These are phyloP conservation scores for Malassezia sympodialis DNA, from an alignment of 1,284 basidiomycete genomes.

Conservation along the genomic window DNA sequence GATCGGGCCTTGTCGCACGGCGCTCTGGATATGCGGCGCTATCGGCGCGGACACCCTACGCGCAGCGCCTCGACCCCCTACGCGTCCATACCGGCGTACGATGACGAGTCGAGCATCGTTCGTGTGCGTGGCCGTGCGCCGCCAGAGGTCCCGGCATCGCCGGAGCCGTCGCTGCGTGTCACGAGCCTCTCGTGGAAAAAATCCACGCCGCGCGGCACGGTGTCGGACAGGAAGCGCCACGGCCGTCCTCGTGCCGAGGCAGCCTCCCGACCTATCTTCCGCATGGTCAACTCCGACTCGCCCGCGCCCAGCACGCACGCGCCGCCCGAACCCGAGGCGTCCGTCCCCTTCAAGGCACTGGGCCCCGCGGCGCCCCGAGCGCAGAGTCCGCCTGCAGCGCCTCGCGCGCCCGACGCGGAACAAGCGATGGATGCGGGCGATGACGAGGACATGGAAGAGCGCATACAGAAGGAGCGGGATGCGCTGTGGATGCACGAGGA, in stretches of 20 bases:
- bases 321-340: not conserved
- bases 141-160: not conserved
- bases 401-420: no score
- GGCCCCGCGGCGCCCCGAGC: not conserved
- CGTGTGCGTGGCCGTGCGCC: not conserved
- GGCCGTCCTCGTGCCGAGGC: not conserved
- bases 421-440: not conserved
- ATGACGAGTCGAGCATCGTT: not conserved
- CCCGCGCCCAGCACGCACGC: not conserved
- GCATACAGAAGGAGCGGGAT: not conserved
- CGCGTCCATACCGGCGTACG: not conserved
- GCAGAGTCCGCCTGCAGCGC: not conserved
- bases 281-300: not conserved
- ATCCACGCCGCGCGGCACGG: not conserved
- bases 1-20: not conserved
- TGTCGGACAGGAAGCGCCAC: not conserved
- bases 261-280: not conserved
- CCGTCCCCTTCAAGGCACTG: constrained; percentile 7
- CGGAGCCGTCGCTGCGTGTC: not conserved
- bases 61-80: not conserved
- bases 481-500: constrained; percentile 10
- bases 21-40: not conserved
- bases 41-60: not conserved
- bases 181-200: not conserved
- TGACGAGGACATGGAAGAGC: not conserved